A percentile compares a stretch with the other conserved stretches of the same genome.
Evolutionary conservation across 306 rosid species (phyloP).

Genomic region (Inga leiocalycina): DNA sequence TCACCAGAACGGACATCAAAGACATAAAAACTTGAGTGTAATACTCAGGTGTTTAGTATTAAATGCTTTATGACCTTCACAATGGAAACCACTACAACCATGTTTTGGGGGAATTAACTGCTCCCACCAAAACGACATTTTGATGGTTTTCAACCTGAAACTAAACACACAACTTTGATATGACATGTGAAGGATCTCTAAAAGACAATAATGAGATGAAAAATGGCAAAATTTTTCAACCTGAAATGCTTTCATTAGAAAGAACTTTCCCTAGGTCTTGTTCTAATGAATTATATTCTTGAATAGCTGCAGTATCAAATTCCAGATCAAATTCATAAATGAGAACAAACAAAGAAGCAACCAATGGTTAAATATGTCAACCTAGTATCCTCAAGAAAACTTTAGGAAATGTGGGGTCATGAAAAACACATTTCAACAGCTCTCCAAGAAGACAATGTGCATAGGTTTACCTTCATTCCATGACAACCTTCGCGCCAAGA

Average conservation of each 20-base stretch:
- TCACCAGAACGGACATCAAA: background rate
- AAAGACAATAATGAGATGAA: background rate
- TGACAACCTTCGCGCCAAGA: slow-evolving; percentile 82
- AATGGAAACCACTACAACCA: too few species aligned
- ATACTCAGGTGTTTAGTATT: background rate
- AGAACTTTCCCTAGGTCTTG: background rate
- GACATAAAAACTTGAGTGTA: background rate
- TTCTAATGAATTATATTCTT: background rate
- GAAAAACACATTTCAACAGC: slow-evolving; percentile 31
- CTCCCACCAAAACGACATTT: background rate
- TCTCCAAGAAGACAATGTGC: slow-evolving; percentile 13
- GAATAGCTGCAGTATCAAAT: background rate
- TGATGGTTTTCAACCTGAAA: background rate
- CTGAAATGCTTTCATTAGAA: background rate
- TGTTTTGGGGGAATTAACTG: background rate
- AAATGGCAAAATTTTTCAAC: background rate
- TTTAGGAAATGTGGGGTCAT: slow-evolving; percentile 3
- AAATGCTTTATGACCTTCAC: too few species aligned
- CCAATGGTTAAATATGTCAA: slow-evolving; percentile 31
- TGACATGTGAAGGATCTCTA: background rate
- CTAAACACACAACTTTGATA: background rate
- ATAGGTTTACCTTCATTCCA: slow-evolving; percentile 56
- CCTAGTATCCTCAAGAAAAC: slow-evolving; percentile 19
- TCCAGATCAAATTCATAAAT: background rate
- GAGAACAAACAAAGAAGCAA: background rate